Base-by-base conservation (phyloP, 106 monocot genomes). In the Dendrobium huoshanense region DNA sequence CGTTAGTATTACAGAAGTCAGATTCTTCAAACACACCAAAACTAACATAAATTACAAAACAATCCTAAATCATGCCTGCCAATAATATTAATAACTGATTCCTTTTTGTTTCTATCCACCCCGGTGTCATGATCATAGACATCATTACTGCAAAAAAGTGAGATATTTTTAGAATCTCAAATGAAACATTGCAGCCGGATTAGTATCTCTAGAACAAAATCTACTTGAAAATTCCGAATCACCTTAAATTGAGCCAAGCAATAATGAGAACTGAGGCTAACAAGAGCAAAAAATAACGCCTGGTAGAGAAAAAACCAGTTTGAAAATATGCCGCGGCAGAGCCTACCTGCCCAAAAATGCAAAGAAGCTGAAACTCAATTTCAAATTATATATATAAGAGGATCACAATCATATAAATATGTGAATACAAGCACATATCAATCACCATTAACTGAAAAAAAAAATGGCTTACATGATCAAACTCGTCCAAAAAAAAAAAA, bases 241-340 rank as follows among this genome's bases (percentile, higher is more conserved):
- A 94, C 97, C 97, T 98, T 64, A 98, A 80, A 84, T 98, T 98
- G 64, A 98, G 89, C 97, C 97, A 98, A 79, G 97, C 82, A 76
- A 98, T 94, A 65, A 98, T 85, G 41, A 98, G 88, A 84, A 89
- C 11, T 67, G 97, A 92, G 81, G 97, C 80, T 41, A 72, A 11
- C 68, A 98, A 84, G 40, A 98, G 89, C 40, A 87, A 22, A 78
- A 92, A 24, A 67, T 86, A 94, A 18, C 84, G 90, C 75, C 75
- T 88, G 45, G 78, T 45, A 65, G 85, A 92, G 84, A 98, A 94
- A 41, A 88, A 67, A 31, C 94, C 91, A 73, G 87, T 87, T 45
- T 94, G 82, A 43, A 89, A 84, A 82, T 94, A 98, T 83, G 97
- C 94, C 77, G 88, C 86, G 41, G 86, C 75, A 42, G 84, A 85